Evolutionary conservation across 106 monocot species (phyloP).

Genomic region (Dendrobium chrysotoxum): DNA sequence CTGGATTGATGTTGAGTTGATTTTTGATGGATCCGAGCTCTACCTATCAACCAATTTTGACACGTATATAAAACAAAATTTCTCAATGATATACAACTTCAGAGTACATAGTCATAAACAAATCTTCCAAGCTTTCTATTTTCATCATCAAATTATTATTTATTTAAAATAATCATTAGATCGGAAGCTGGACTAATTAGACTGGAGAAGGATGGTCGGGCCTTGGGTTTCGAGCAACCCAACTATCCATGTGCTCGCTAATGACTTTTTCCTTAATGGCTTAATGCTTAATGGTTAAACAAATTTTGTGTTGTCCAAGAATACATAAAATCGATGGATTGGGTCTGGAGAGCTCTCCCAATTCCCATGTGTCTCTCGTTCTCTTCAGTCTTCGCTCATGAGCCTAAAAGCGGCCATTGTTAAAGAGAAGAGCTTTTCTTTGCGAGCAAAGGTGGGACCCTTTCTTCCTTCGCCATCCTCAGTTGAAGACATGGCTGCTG

Average conservation of each 20-base stretch:
- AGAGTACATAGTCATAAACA: too few species aligned
- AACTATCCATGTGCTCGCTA: neutral
- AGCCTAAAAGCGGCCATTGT: neutral
- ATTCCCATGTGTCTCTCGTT: neutral
- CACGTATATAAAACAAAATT: too few species aligned
- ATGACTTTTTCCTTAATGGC: neutral
- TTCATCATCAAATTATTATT: neutral
- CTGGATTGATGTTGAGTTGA: too few species aligned
- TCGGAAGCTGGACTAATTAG: neutral
- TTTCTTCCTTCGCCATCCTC: conserved; percentile 1
- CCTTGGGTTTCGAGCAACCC: neutral
- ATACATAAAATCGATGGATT: neutral
- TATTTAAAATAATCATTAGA: neutral
- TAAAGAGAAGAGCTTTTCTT: neutral
- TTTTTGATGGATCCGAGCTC: too few species aligned
- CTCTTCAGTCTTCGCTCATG: neutral
- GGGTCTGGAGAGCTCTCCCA: neutral
- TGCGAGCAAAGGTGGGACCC: conserved; percentile 2
- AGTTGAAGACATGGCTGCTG: conserved; percentile 8
- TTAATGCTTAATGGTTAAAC: neutral
- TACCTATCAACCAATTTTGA: too few species aligned
- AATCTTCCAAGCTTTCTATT: neutral
- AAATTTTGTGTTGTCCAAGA: neutral
- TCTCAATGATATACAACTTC: too few species aligned
- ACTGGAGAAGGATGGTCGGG: neutral